Conservation (phyloP, 2,329 filamentous ascomycete species). For the Diaporthe citriasiana region DNA sequence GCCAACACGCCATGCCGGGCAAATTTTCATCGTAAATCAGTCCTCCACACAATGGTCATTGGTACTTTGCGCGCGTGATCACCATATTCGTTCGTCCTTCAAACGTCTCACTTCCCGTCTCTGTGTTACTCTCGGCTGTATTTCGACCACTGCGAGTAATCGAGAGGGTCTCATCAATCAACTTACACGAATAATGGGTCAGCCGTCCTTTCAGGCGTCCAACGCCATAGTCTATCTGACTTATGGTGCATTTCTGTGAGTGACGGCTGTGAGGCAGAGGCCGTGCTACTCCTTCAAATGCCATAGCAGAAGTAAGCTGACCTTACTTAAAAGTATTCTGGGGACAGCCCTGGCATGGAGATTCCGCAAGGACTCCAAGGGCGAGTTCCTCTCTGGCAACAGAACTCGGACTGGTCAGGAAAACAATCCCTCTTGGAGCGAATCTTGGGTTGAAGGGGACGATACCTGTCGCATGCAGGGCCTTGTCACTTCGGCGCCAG, state of each 20-base stretch:
- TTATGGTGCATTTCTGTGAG: constrained; percentile 82
- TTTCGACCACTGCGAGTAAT: background rate
- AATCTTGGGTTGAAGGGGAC: background rate
- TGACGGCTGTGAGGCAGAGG: background rate
- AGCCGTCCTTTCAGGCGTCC: constrained; percentile 81
- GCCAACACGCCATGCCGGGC: constrained; percentile 35
- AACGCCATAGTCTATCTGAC: constrained; percentile 88
- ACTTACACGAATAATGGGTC: constrained; percentile 70
- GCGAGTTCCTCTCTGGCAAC: constrained; percentile 81
- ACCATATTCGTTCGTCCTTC: background rate
- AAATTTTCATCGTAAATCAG: constrained; percentile 35
- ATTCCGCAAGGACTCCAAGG: constrained; percentile 74
- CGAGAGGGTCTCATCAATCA: background rate
- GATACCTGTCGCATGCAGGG: constrained; percentile 10
- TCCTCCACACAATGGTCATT: background rate
- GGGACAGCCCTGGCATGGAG: constrained; percentile 73
- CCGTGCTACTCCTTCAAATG: background rate
- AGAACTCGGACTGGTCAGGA: constrained; percentile 85
- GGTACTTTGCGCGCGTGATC: constrained; percentile 11
- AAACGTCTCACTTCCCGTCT: background rate
- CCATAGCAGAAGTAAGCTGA: background rate
- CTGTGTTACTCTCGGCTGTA: background rate
- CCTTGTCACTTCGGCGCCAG: constrained; percentile 40
- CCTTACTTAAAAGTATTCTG: constrained; percentile 64
- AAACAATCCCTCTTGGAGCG: constrained; percentile 34